Evolutionary conservation across 2,329 filamentous ascomycete species (phyloP).

Genomic region (Fusarium torreyae): DNA sequence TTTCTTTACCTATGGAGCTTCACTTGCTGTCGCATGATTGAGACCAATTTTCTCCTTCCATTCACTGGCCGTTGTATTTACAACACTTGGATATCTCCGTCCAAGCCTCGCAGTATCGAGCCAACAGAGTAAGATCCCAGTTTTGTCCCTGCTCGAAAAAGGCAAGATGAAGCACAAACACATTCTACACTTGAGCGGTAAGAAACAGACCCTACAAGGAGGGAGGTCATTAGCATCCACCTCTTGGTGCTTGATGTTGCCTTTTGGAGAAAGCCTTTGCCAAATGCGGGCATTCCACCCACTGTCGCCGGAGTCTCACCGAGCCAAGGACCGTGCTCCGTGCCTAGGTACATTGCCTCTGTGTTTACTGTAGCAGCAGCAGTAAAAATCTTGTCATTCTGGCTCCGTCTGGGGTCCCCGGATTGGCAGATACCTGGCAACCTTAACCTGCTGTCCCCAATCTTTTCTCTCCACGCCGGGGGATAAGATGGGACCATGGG

Average conservation of each 20-base stretch:
- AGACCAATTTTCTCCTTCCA: neutral
- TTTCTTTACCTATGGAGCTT: neutral
- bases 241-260: slow-evolving; percentile 30
- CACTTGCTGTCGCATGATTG: neutral
- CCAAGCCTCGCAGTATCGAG: neutral
- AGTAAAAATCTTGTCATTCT: neutral
- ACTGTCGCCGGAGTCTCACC: slow-evolving; percentile 32
- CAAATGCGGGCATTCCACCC: slow-evolving; percentile 23
- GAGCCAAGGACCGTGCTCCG: slow-evolving; percentile 5
- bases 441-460: neutral
- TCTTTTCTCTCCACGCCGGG: slow-evolving; percentile 9
- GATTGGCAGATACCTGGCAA: slow-evolving; percentile 30
- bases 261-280: slow-evolving; percentile 23
- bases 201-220: neutral
- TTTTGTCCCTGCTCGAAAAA: neutral
- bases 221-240: neutral
- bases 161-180: neutral
- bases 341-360: neutral
- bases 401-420: slow-evolving; percentile 45
- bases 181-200: neutral
- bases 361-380: too few relatives aligned
- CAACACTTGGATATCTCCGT: neutral
- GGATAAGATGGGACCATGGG: slow-evolving; percentile 1
- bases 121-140: neutral
- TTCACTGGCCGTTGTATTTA: neutral